A percentile compares a stretch with the other conserved stretches of the same genome.
These are phyloP conservation scores for Aspergillus niger DNA, from an alignment of 2,329 filamentous ascomycete genomes.

Conservation along the genomic window DNA sequence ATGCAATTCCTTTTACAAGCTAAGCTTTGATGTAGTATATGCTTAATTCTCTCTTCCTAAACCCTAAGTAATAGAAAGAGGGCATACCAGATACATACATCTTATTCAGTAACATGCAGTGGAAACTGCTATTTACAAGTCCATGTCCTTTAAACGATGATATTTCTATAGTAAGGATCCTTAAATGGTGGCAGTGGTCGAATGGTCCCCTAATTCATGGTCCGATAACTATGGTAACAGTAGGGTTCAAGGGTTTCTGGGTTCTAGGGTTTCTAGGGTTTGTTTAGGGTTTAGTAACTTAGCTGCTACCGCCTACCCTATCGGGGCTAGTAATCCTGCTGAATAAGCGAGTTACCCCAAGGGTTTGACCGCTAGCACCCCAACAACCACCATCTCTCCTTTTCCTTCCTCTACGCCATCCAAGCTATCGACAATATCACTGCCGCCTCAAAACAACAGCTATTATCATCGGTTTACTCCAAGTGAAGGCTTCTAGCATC, in stretches of 20 bases:
- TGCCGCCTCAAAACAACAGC: neutral
- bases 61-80: too few relatives aligned
- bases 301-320: neutral
- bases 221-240: too few relatives aligned
- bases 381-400: neutral
- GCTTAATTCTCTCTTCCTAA: too few relatives aligned
- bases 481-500: neutral
- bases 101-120: too few relatives aligned
- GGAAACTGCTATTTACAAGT: too few relatives aligned
- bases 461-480: neutral
- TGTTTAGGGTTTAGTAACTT: too few relatives aligned
- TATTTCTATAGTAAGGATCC: too few relatives aligned
- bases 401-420: neutral
- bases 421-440: neutral
- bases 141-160: too few relatives aligned
- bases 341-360: neutral
- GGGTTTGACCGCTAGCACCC: neutral
- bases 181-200: too few relatives aligned
- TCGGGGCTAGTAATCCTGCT: neutral
- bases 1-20: accelerated
- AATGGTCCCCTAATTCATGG: too few relatives aligned
- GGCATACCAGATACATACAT: too few relatives aligned
- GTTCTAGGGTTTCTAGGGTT: neutral
- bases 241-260: neutral
- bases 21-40: too few relatives aligned